phyloP scores from a whole-genome alignment of 768 basidiomycete species.

The Mycena pura region DNA sequence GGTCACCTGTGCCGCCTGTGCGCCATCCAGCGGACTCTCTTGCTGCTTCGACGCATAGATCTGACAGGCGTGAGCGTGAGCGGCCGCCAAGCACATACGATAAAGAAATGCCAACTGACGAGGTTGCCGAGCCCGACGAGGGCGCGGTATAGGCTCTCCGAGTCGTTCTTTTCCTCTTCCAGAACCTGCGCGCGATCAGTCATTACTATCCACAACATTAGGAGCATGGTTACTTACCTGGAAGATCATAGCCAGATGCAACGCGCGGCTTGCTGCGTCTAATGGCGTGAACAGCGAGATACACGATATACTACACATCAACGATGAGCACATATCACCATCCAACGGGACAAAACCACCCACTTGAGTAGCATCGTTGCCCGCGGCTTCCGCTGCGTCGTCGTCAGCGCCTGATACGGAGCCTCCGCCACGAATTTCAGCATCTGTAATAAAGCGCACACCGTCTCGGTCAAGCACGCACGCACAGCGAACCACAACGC shows the following conservation, averaged over 20 bases:
- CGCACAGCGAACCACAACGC: not conserved
- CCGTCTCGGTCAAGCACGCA: not conserved
- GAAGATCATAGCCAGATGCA: constrained; percentile 52
- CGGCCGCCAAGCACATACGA: constrained; percentile 15
- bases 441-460: constrained; percentile 41
- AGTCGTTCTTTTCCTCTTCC: constrained; percentile 58
- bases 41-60: constrained; percentile 53
- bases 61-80: constrained; percentile 43
- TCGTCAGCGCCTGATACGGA: constrained; percentile 45
- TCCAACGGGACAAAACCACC: constrained; percentile 37
- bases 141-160: constrained; percentile 74
- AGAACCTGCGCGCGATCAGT: constrained; percentile 45
- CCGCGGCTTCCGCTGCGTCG: constrained; percentile 59
- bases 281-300: constrained; percentile 53
- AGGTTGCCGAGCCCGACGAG: constrained; percentile 78
- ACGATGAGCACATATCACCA: not conserved
- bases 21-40: constrained; percentile 40
- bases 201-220: not conserved
- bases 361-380: constrained; percentile 91
- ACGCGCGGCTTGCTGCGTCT: constrained; percentile 44
- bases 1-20: constrained; percentile 49
- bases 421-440: constrained; percentile 78
- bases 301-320: constrained; percentile 68
- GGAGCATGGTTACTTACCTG: constrained; percentile 45
- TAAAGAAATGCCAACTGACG: constrained; percentile 45